Percentiles rank a stretch among this genome's conserved stretches.
Evolutionary conservation across 306 rosid genomes (phyloP).

Genomic region (Prinsepia uniflora): DNA sequence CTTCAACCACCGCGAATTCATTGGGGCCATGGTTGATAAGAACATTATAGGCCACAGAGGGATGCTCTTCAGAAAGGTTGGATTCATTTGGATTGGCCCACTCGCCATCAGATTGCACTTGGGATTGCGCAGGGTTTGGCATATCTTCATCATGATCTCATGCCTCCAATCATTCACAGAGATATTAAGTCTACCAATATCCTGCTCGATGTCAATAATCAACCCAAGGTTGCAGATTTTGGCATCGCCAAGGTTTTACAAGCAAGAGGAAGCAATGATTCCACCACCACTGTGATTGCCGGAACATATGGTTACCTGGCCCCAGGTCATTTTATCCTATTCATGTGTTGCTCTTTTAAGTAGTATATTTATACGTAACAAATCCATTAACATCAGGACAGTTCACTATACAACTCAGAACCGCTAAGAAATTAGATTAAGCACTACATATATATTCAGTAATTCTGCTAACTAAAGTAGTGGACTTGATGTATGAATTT

Average conservation of each 20-base stretch:
- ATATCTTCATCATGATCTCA: slow-evolving; percentile 90
- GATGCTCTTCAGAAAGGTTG: slow-evolving; percentile 80
- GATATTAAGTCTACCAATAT: slow-evolving; percentile 90
- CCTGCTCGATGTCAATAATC: slow-evolving; percentile 69
- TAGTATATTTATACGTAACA: no score
- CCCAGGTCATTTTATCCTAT: slow-evolving; percentile 54
- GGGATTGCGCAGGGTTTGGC: slow-evolving; percentile 90
- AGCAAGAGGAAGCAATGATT: slow-evolving; percentile 80
- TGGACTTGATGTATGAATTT: no score
- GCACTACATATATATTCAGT: no score
- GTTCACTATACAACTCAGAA: no score
- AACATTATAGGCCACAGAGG: slow-evolving; percentile 89
- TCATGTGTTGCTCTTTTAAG: neutral
- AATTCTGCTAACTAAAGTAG: no score
- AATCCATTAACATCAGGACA: no score
- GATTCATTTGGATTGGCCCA: slow-evolving; percentile 82
- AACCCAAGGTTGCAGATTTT: slow-evolving; percentile 93
- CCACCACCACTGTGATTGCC: slow-evolving; percentile 80
- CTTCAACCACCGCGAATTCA: slow-evolving; percentile 67
- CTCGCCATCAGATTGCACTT: slow-evolving; percentile 69
- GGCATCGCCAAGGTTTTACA: slow-evolving; percentile 97
- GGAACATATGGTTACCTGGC: slow-evolving; percentile 96
- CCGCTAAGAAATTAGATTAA: no score
- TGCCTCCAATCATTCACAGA: slow-evolving; percentile 74
- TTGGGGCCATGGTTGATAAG: slow-evolving; percentile 71